Evolutionary conservation across 2,329 filamentous ascomycete species (phyloP).

Genomic region (Talaromyces pinophilus): DNA sequence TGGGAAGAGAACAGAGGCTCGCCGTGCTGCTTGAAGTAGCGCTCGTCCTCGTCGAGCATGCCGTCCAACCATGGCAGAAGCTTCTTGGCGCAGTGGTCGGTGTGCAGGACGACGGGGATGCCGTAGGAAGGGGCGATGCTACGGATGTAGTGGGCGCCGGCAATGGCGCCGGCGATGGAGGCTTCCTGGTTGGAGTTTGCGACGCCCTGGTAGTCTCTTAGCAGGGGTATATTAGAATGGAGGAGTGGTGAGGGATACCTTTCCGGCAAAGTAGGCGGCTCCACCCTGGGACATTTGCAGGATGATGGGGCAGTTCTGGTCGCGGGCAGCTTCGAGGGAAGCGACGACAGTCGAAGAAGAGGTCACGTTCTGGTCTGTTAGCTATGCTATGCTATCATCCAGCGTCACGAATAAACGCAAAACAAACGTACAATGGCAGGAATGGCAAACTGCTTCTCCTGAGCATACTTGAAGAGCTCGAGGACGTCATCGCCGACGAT

Average conservation of each 20-base stretch:
- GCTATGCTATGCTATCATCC: neutral
- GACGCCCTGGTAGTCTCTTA: constrained; percentile 58
- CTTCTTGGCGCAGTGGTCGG: constrained; percentile 99
- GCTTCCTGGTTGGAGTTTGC: constrained; percentile 81
- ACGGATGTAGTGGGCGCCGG: constrained; percentile 91
- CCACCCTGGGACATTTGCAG: constrained; percentile 93
- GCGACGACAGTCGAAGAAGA: constrained; percentile 85
- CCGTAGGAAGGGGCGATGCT: constrained; percentile 83
- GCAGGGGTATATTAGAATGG: no score
- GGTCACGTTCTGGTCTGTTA: constrained; percentile 73
- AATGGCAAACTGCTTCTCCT: constrained; percentile 84
- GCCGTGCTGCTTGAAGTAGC: constrained; percentile 88
- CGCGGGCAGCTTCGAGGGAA: constrained; percentile 89
- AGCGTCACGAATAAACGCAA: neutral
- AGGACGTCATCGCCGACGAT: constrained; percentile 68
- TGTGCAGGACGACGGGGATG: constrained; percentile 89
- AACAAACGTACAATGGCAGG: constrained; percentile 67
- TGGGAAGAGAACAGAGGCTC: constrained; percentile 93
- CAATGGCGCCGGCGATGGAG: constrained; percentile 83
- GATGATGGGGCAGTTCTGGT: constrained; percentile 87
- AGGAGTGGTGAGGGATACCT: constrained; percentile 52
- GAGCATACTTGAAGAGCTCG: constrained; percentile 83
- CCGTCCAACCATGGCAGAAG: constrained; percentile 96
- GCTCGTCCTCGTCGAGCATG: constrained; percentile 92
- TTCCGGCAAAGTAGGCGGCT: constrained; percentile 88